phyloP scores from a whole-genome alignment of 805 yeast genomes.

The Sungouiozyma intestinalis region DNA sequence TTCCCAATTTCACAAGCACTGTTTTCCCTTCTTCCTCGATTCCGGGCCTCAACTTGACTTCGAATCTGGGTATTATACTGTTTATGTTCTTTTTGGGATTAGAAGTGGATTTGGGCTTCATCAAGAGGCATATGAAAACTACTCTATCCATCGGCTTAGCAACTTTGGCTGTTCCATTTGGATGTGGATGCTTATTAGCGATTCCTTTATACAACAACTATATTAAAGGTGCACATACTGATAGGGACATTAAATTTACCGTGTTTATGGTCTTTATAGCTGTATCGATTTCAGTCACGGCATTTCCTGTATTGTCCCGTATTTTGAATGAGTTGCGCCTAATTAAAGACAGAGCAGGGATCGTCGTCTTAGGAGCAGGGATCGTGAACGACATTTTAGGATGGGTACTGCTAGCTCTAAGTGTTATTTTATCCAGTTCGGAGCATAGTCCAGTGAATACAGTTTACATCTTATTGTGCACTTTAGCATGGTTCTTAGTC shows the following conservation, averaged over 20 bases:
- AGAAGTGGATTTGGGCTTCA: slow-evolving; percentile 63
- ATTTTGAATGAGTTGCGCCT: slow-evolving; percentile 64
- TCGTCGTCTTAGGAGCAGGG: slow-evolving; percentile 72
- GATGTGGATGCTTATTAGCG: slow-evolving; percentile 63
- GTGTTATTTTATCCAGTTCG: slow-evolving; percentile 68
- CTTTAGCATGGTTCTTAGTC: slow-evolving; percentile 60
- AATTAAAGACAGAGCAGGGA: slow-evolving; percentile 62
- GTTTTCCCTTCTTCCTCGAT: slow-evolving; percentile 58
- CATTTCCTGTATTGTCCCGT: slow-evolving; percentile 76
- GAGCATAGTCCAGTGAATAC: slow-evolving; percentile 52
- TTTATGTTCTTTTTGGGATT: slow-evolving; percentile 69
- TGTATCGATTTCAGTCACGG: slow-evolving; percentile 76
- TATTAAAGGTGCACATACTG: slow-evolving; percentile 24
- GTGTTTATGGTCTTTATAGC: slow-evolving; percentile 75
- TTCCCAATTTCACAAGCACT: slow-evolving; percentile 53
- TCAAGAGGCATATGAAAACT: slow-evolving; percentile 46
- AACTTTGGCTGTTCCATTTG: slow-evolving; percentile 73
- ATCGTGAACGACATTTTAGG: slow-evolving; percentile 71
- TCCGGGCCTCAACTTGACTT: slow-evolving; percentile 54
- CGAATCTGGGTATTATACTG: slow-evolving; percentile 65
- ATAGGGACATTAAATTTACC: slow-evolving; percentile 43
- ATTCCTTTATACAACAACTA: slow-evolving; percentile 56
- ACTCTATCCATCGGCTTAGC: slow-evolving; percentile 61
- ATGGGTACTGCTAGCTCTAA: slow-evolving; percentile 69
- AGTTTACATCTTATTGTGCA: slow-evolving; percentile 54